Percentiles rank a stretch among this genome's conserved stretches.
Conservation (phyloP, 169 alveolate species). For the Eimeria maxima region DNA sequence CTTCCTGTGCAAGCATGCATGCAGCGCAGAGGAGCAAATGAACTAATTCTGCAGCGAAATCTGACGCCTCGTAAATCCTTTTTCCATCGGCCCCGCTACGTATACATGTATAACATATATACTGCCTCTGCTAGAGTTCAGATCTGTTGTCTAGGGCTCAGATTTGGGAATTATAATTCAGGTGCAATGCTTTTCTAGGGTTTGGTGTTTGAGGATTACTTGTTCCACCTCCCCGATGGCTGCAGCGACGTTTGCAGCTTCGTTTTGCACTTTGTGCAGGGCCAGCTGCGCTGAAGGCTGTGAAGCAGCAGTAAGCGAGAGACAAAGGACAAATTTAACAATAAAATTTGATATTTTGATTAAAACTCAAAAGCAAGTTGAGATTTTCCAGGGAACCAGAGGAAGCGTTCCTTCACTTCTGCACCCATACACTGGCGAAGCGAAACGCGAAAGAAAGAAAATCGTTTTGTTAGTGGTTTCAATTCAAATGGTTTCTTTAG, state of each 20-base stretch:
- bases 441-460: no score
- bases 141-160: neutral
- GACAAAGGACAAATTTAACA: no score
- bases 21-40: neutral
- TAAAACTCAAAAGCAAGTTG: no score
- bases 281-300: constrained; percentile 43
- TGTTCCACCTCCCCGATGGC: constrained; percentile 36
- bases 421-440: no score
- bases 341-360: no score
- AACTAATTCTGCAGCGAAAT: neutral
- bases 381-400: no score
- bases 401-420: no score
- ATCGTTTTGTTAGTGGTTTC: no score
- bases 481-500: no score
- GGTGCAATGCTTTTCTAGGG: neutral
- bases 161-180: neutral
- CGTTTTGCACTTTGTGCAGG: constrained; percentile 18
- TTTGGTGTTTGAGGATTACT: neutral
- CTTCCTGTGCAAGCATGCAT: neutral
- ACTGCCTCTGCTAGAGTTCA: neutral
- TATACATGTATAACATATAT: neutral
- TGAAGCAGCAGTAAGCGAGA: neutral
- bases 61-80: neutral
- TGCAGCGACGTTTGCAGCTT: constrained; percentile 47
- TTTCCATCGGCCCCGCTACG: neutral